Conservation (phyloP, 495 filamentous ascomycete species). For the Xylaria flabelliformis region DNA sequence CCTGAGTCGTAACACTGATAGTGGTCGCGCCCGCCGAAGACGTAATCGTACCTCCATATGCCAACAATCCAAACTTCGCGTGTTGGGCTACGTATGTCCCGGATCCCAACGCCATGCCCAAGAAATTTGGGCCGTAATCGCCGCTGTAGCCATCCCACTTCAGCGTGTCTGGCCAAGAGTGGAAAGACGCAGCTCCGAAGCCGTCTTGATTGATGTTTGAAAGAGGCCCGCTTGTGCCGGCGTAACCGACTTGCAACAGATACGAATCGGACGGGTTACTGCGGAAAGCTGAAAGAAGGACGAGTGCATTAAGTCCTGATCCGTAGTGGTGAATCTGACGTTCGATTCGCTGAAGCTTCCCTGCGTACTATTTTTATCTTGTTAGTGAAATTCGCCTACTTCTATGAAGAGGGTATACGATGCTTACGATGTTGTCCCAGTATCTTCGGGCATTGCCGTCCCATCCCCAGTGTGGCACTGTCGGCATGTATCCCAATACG, state of each 20-base stretch:
- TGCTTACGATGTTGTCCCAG: slow-evolving; percentile 56
- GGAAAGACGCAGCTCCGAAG: slow-evolving; percentile 57
- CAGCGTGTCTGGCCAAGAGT: slow-evolving; percentile 58
- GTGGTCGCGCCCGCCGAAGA: not conserved
- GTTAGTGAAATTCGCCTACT: not conserved
- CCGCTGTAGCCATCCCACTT: slow-evolving; percentile 60
- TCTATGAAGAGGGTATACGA: not conserved
- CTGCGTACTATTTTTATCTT: slow-evolving; percentile 38
- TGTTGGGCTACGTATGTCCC: slow-evolving; percentile 53
- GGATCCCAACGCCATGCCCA: slow-evolving; percentile 53
- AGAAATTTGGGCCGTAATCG: slow-evolving; percentile 59
- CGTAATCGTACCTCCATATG: slow-evolving; percentile 50
- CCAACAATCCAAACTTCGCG: slow-evolving; percentile 35
- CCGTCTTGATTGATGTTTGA: slow-evolving; percentile 59
- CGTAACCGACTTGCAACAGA: slow-evolving; percentile 56
- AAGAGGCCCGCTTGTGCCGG: slow-evolving; percentile 54
- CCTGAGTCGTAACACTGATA: slow-evolving; percentile 45
- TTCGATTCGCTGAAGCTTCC: slow-evolving; percentile 58
- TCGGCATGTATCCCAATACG: slow-evolving; percentile 58
- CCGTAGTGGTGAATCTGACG: slow-evolving; percentile 65
- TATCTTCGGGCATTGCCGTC: slow-evolving; percentile 61
- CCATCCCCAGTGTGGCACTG: slow-evolving; percentile 61
- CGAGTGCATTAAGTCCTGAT: slow-evolving; percentile 58
- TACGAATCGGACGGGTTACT: slow-evolving; percentile 45
- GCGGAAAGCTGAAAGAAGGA: slow-evolving; percentile 54